A percentile compares a stretch with the other conserved stretches of the same genome.
These are phyloP conservation scores for Erodium maritimum DNA, from an alignment of 345 rosid genomes.

Conservation along the genomic window DNA sequence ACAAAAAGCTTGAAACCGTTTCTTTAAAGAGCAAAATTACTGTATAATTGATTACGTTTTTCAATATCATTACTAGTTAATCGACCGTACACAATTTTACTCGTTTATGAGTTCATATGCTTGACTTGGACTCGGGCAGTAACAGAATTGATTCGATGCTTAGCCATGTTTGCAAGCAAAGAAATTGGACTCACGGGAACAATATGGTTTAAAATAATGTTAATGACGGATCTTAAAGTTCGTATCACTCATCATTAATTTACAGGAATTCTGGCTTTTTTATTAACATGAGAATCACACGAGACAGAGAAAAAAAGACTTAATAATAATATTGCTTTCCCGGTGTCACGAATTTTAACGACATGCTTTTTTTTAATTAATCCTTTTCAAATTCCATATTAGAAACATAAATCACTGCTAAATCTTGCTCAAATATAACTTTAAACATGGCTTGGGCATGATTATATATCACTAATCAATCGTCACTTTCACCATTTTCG, in stretches of 20 bases:
- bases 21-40: too few species aligned
- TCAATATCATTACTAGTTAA: too few species aligned
- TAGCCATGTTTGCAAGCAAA: constrained; percentile 14
- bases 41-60: too few species aligned
- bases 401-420: too few species aligned
- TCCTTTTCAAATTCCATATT: too few species aligned
- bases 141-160: background rate
- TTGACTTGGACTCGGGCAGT: too few species aligned
- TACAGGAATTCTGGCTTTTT: background rate
- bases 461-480: constrained; percentile 3
- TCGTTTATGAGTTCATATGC: too few species aligned
- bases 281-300: background rate
- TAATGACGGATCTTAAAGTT: background rate
- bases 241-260: background rate
- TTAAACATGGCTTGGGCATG: too few species aligned
- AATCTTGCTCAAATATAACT: too few species aligned
- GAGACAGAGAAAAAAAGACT: background rate
- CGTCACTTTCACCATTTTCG: constrained; percentile 3
- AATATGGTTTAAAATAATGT: background rate
- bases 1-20: too few species aligned
- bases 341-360: background rate
- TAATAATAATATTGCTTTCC: too few species aligned
- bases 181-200: constrained; percentile 4
- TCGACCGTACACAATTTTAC: too few species aligned
- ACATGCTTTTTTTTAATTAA: background rate